Evolutionary conservation across 2,329 filamentous ascomycete species (phyloP), one percentile per base, ranked within the genome.

Genomic region (Immersiporthe knoxdaviesiana): DNA sequence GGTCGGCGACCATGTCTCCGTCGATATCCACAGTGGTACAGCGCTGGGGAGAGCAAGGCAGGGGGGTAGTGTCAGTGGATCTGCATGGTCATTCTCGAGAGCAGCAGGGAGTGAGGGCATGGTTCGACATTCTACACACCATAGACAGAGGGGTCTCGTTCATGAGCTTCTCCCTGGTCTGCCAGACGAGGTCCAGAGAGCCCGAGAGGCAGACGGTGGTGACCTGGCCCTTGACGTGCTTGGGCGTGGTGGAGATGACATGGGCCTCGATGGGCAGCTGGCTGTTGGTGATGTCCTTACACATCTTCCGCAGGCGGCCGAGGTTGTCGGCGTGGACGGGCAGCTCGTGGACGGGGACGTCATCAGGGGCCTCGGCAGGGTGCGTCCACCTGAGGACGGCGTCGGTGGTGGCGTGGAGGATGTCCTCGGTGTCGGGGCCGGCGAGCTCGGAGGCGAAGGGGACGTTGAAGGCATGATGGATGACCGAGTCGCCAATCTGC

Each of bases 391-490:
- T 90, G 74, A 95, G 88, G 73, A 97, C 90, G 71, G 95, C 94
- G 74, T 93, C 92, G 69, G 90, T 89, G 72, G 92, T 97, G 72
- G 95, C 94, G 82, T 97, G 95, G 71, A 98, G 88, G 76, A 99
- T 93, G 80, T 98, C 94, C 80, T 97, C 94, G 74, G 92, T 92
- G 77, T 98, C 94, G 72, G 96, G 96, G 44, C 96, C 96, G 72
- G 92, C 88, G 71, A 99, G 89, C 76, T 95, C 95, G 73, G 93
- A 97, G 74, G 94, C 91, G 82, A 98, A 97, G 71, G 96, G 96
- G 63, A 99, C 92, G 79, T 97, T 98, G 89, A 99, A 98, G 73
- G 93, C 95, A 79, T 97, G 91, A 81, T 97, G 93, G 80, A 98
- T 92, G 73, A 89, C 90, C 65, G 90, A 85, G 78, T 95, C 92